A percentile compares a stretch with the other conserved stretches of the same genome.
Evolutionary conservation across 228 moss, liverwort and hornwort species (phyloP).

Genomic region (Sphagnum fallax): DNA sequence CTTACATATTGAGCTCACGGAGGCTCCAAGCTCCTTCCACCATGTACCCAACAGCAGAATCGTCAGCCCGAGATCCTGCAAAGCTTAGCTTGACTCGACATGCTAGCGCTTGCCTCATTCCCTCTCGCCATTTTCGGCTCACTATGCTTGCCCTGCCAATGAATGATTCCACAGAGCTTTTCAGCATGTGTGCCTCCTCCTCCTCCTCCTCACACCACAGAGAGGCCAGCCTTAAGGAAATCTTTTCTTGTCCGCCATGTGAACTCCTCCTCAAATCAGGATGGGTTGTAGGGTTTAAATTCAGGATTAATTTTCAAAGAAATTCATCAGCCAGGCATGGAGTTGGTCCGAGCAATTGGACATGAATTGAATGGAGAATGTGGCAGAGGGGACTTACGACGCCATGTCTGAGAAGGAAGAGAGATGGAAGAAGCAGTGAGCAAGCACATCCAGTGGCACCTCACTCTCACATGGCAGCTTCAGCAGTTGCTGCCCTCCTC

Average conservation of each 20-base stretch:
- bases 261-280: background rate
- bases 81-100: slow-evolving; percentile 75
- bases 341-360: background rate
- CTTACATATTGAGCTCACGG: slow-evolving; percentile 90
- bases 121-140: slow-evolving; percentile 72
- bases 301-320: background rate
- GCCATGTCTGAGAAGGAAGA: slow-evolving; percentile 82
- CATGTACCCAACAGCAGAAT: slow-evolving; percentile 57
- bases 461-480: slow-evolving; percentile 36
- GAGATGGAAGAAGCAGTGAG: slow-evolving; percentile 70
- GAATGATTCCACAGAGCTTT: background rate
- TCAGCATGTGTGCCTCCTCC: background rate
- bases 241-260: background rate
- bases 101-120: slow-evolving; percentile 53
- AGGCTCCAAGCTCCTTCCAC: slow-evolving; percentile 69
- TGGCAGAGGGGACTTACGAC: slow-evolving; percentile 31
- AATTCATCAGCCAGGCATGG: background rate
- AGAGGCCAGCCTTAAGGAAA: background rate
- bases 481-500: background rate
- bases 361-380: background rate
- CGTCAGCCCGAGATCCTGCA: slow-evolving; percentile 81
- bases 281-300: background rate
- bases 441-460: slow-evolving; percentile 61
- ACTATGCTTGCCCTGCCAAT: slow-evolving; percentile 66
- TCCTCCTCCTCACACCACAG: background rate